Evolutionary conservation across 192 early-diverging fungal genomes (phyloP), one percentile per base, ranked within the genome.

Genomic region (Coemansia javaensis): DNA sequence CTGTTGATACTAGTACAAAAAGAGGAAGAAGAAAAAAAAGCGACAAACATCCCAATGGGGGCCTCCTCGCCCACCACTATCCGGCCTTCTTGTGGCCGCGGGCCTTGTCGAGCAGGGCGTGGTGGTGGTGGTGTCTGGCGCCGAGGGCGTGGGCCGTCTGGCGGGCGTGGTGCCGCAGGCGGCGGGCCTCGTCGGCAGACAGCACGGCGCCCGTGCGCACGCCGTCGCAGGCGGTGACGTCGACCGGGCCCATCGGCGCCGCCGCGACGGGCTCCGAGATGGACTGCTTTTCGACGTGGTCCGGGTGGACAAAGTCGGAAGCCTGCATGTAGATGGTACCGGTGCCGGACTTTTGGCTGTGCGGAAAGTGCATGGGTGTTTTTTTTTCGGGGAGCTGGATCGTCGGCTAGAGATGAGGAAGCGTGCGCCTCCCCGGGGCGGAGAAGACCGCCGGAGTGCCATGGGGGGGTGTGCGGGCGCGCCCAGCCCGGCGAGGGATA

Each of bases 151-250:
- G 61, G 9, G 68, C 68, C 0, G 68, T 72, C 43, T 72, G 47
- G 17, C 49, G 59, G 24, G 44, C 30, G 32, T 60, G 61, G 33
- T 53, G 56, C 20, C 56, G 54, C 6, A 72, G 42, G 27, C 25
- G 6, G 24, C 43, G 46, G n/a, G 64, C 15, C 44, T 72, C 68
- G 18, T 50, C 11, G 23, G 21, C 24, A n/a, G 68, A 72, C 16
- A 56, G 68, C 16, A 48, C 38, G 31, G 52, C 39, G 31, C 43
- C 51, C 44, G 50, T 55, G 30, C 38, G 40, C 8, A 72, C 56
- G 39, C 42, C 51, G 53, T 64, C 61, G 44, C 56, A 64, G 5
- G 68, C 68, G 12, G 68, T 72, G 12, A 72, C 34, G 17, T 72
- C 68, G 27, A 72, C 14, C 16, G 38, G 25, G 32, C 61, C 61